Evolutionary conservation across 257 asterid species (phyloP), one percentile per base, ranked within the genome.

Genomic region (Thymus quinquecostatus): DNA sequence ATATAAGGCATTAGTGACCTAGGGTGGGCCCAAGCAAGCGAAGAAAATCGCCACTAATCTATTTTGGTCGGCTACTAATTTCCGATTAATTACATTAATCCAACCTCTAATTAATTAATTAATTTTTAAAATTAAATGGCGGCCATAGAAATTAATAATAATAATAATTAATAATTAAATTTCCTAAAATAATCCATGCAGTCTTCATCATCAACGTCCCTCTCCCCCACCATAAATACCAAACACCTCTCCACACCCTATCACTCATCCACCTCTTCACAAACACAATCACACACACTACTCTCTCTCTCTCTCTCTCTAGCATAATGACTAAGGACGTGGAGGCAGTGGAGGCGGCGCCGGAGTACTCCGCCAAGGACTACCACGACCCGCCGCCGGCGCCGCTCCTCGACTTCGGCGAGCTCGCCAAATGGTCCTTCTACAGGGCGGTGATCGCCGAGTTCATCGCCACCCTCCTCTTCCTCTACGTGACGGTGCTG

Each of bases 331-430:
- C 72, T 0, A 81, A 81, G 53, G 85, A 81, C 41, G 73, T 77
- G 3, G 82, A 74, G 66, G 72, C 74, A 14, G 56, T 64, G 5
- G 78, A 61, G 53, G 73, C 75, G 8, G 62, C 81, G 67, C 70
- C 60, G 40, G 81, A 62, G 74, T 67, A 47, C 76, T 56, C 79
- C n/a, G 77, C 72, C 45, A 88, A 88, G 77, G 97, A 90, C 78
- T 90, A 90, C 81, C 87, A 76, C 51, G 97, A 90, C 59, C 97
- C 95, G 6, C 95, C 97, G 28, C 91, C 97, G 54, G 95, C 95
- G 10, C 97, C 97, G 8, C 86, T 90, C 1, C 0, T 90, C 1
- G 96, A 83, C 56, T 14, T 83, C 3, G 88, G 76, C 4, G 97
- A 90, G 78, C 83, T 88, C n/a, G 78, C 77, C 34, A 84, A 80